These are phyloP conservation scores for Asterochloris sp. DNA, from an alignment of 139 green algal species.

Conservation along the genomic window DNA sequence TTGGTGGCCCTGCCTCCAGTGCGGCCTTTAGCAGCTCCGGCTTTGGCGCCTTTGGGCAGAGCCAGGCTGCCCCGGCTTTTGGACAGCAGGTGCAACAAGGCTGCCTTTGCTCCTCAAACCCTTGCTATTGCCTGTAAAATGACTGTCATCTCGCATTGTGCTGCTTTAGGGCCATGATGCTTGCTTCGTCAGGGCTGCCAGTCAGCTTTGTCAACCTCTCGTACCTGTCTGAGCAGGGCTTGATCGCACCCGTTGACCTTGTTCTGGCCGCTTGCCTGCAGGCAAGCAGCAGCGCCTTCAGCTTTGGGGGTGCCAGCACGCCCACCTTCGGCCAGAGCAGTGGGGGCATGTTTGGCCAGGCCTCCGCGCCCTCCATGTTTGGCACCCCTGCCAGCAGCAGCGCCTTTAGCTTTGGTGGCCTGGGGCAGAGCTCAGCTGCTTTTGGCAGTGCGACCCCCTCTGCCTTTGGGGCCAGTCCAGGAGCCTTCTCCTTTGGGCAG, in stretches of 20 bases:
- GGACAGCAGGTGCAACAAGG: constrained; percentile 17
- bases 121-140: too few relatives aligned
- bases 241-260: too few relatives aligned
- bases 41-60: constrained; percentile 22
- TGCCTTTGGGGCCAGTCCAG: constrained; percentile 2
- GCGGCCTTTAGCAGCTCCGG: constrained; percentile 24
- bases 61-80: constrained; percentile 39
- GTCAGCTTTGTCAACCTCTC: too few relatives aligned
- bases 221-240: too few relatives aligned
- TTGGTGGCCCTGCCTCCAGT: constrained; percentile 13
- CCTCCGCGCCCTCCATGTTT: not conserved
- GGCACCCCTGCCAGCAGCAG: not conserved
- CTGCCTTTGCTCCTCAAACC: too few relatives aligned
- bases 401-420: not conserved
- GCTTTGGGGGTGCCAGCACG: constrained; percentile 1
- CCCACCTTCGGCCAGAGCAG: constrained; percentile 30
- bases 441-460: constrained; percentile 2
- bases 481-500: not conserved
- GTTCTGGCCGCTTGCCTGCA: too few relatives aligned
- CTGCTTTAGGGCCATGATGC: too few relatives aligned
- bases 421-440: not conserved
- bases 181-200: too few relatives aligned
- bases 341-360: not conserved
- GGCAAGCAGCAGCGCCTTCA: constrained; percentile 1
- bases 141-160: too few relatives aligned